Evolutionary conservation across 768 basidiomycete genomes (phyloP).

Genomic region (Tephrocybe sp.): DNA sequence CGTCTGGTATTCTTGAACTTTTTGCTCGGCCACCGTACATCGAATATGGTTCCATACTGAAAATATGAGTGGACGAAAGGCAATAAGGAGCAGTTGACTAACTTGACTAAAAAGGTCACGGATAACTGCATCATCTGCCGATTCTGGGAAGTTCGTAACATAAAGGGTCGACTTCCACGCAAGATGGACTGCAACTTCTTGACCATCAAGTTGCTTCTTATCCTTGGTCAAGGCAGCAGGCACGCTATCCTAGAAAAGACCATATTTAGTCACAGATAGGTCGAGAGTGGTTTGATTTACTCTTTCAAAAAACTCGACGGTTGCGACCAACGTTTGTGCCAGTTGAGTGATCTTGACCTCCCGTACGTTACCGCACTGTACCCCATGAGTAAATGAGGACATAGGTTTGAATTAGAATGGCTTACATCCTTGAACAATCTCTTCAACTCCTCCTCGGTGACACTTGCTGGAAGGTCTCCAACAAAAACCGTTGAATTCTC

Average conservation of each 20-base stretch:
- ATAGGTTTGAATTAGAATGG: slow-evolving; percentile 4
- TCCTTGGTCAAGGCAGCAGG: slow-evolving; percentile 92
- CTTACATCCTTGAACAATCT: slow-evolving; percentile 83
- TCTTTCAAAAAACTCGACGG: slow-evolving; percentile 82
- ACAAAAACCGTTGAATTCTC: slow-evolving; percentile 94
- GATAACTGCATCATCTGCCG: slow-evolving; percentile 73
- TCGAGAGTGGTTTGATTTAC: slow-evolving; percentile 31
- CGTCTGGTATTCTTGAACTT: slow-evolving; percentile 90
- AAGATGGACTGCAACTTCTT: slow-evolving; percentile 82
- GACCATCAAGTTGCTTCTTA: slow-evolving; percentile 78
- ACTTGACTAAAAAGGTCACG: slow-evolving; percentile 81
- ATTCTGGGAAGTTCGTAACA: slow-evolving; percentile 93
- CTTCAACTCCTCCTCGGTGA: slow-evolving; percentile 65
- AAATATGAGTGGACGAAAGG: slow-evolving; percentile 7
- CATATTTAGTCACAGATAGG: not conserved
- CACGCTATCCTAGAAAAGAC: slow-evolving; percentile 62
- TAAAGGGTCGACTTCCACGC: slow-evolving; percentile 95
- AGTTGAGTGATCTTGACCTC: slow-evolving; percentile 79
- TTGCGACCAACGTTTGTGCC: slow-evolving; percentile 64
- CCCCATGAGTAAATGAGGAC: not conserved
- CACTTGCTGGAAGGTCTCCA: slow-evolving; percentile 57
- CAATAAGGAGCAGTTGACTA: slow-evolving; percentile 15
- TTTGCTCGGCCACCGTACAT: slow-evolving; percentile 97
- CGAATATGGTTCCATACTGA: slow-evolving; percentile 89
- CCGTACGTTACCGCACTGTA: slow-evolving; percentile 83